These are phyloP conservation scores for Mycena olivaceomarginata DNA, from an alignment of 768 basidiomycete genomes.

Conservation along the genomic window DNA sequence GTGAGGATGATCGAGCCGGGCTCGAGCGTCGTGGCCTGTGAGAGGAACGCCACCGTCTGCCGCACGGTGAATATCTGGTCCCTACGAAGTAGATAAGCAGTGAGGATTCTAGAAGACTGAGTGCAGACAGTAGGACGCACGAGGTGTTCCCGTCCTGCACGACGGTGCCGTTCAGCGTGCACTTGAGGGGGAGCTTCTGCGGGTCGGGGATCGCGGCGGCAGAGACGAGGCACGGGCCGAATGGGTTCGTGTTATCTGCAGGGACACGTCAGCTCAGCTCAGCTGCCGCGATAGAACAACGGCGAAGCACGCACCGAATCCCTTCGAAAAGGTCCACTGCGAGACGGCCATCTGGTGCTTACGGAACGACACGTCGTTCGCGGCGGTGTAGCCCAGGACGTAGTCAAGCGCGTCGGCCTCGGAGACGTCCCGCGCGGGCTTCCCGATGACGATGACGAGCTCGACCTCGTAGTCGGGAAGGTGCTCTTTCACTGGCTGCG, in stretches of 20 bases:
- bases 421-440: conserved; percentile 85
- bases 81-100: conserved; percentile 58
- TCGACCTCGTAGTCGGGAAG: conserved; percentile 91
- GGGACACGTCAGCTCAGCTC: not conserved
- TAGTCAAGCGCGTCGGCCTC: conserved; percentile 91
- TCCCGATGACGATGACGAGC: conserved; percentile 89
- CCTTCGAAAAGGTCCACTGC: conserved; percentile 93
- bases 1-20: conserved; percentile 91
- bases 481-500: conserved; percentile 82
- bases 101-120: no score
- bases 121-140: conserved; percentile 62
- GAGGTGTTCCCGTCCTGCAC: conserved; percentile 89
- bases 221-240: conserved; percentile 90
- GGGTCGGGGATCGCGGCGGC: conserved; percentile 79
- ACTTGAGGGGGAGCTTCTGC: conserved; percentile 77
- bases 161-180: conserved; percentile 77
- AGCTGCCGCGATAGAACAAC: not conserved
- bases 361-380: conserved; percentile 90
- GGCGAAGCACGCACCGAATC: conserved; percentile 75
- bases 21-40: conserved; percentile 89
- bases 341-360: conserved; percentile 87
- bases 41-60: conserved; percentile 87
- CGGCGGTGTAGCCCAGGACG: conserved; percentile 88
- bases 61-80: conserved; percentile 89
- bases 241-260: conserved; percentile 80